Percentiles rank a stretch among this genome's conserved stretches.
phyloP scores from a whole-genome alignment of 176 grass and related monocot genomes.

The Urochloa ruziziensis region DNA sequence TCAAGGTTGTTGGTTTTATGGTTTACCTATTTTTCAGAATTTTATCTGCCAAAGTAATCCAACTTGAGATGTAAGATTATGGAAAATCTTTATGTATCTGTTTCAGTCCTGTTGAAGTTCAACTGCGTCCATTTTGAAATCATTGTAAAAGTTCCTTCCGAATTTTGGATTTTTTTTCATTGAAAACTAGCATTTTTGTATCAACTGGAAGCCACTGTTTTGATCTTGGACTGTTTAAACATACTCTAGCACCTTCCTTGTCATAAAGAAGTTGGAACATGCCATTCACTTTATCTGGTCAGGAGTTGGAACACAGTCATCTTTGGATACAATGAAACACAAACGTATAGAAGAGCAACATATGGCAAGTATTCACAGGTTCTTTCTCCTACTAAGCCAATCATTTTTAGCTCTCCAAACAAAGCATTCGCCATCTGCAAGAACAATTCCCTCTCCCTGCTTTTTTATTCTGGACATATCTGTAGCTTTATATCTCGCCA shows the following conservation, averaged over 20 bases:
- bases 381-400: neutral
- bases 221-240: neutral
- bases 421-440: neutral
- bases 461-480: neutral
- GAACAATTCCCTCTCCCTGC: neutral
- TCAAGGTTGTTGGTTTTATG: neutral
- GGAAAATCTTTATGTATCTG: neutral
- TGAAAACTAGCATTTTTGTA: neutral
- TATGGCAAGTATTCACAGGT: neutral
- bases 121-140: constrained; percentile 34
- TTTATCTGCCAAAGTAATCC: constrained; percentile 19
- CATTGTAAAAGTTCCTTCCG: neutral
- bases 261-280: neutral
- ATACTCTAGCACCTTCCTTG: neutral
- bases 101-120: constrained; percentile 82
- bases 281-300: neutral
- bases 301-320: neutral
- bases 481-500: constrained; percentile 45
- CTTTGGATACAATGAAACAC: neutral
- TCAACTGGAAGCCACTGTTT: neutral
- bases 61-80: constrained; percentile 4
- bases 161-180: neutral
- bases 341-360: neutral
- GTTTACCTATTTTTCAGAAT: neutral
- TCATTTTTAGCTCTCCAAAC: neutral